Evolutionary conservation across 2,329 filamentous ascomycete genomes (phyloP).

Genomic region (Cercospora berteroae): DNA sequence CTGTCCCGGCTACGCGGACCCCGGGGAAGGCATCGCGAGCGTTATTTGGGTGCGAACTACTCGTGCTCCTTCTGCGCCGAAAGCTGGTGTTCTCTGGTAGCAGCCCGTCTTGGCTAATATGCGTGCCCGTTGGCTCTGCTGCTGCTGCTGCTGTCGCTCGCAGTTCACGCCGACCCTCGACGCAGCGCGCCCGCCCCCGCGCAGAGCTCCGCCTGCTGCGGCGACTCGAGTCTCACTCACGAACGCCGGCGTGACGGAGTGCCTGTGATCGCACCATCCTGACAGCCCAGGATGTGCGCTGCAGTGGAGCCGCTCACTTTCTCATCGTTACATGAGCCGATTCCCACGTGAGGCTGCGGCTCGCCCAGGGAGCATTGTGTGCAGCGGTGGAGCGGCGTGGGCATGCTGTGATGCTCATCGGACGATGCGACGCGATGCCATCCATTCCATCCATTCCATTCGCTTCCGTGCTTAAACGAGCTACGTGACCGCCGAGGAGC

Average conservation of each 20-base stretch:
- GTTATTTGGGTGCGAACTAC: slow-evolving; percentile 1
- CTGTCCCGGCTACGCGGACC: slow-evolving; percentile 4
- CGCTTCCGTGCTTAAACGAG: neutral
- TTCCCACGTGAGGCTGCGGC: neutral
- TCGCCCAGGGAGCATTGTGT: neutral
- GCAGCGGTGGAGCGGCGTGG: neutral
- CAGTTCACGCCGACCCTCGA: neutral
- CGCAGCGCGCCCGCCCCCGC: neutral
- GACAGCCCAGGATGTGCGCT: neutral
- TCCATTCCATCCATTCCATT: neutral
- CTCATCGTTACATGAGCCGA: neutral
- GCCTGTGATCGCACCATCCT: neutral
- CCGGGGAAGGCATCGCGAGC: neutral
- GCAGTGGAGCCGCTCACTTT: neutral
- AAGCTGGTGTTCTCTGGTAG: neutral
- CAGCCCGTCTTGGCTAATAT: neutral
- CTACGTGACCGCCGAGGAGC: neutral
- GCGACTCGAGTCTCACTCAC: slow-evolving; percentile 1
- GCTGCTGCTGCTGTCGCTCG: neutral
- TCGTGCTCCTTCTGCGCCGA: neutral
- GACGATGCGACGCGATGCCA: neutral
- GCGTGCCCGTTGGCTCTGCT: neutral
- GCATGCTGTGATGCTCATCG: neutral
- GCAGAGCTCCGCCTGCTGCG: neutral
- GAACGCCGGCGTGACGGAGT: neutral